These are phyloP conservation scores for Pichia sp. DNA, from an alignment of 1,139 yeast species.

Conservation along the genomic window DNA sequence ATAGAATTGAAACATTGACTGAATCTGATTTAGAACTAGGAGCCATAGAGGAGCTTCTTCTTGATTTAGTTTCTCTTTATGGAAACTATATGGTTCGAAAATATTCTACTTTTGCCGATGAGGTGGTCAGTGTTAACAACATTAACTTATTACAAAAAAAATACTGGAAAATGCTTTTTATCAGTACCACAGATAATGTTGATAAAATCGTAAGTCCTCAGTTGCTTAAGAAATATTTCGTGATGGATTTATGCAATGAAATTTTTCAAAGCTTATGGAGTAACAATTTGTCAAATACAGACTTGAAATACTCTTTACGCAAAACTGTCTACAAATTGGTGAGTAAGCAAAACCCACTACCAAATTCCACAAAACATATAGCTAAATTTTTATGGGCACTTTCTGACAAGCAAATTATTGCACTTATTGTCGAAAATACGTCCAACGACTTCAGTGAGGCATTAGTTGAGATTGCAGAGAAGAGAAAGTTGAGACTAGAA, in stretches of 20 bases:
- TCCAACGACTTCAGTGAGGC: conserved; percentile 12
- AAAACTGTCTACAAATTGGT: neutral
- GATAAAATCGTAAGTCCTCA: conserved; percentile 7
- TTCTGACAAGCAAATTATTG: conserved; percentile 18
- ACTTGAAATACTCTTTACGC: conserved; percentile 7
- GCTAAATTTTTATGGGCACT: conserved; percentile 24
- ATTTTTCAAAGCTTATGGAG: conserved; percentile 36
- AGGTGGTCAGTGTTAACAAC: conserved; percentile 10
- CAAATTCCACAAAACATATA: neutral
- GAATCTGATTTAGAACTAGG: conserved; percentile 24
- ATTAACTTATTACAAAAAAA: conserved; percentile 26
- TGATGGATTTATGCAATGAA: conserved; percentile 38
- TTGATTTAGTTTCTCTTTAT: conserved; percentile 35
- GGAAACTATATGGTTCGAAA: conserved; percentile 42
- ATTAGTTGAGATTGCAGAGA: conserved; percentile 10
- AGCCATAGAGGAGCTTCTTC: conserved; percentile 25
- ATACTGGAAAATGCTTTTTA: conserved; percentile 32
- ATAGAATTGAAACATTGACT: conserved; percentile 36
- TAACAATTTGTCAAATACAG: neutral
- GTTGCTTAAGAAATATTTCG: conserved; percentile 31
- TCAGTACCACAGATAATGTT: conserved; percentile 5
- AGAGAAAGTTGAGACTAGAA: conserved; percentile 5
- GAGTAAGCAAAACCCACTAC: neutral
- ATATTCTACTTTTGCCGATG: conserved; percentile 12
- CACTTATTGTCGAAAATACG: conserved; percentile 18